These are phyloP conservation scores for Friedmanniomyces endolithicus DNA, from an alignment of 495 filamentous ascomycete genomes.

Conservation along the genomic window DNA sequence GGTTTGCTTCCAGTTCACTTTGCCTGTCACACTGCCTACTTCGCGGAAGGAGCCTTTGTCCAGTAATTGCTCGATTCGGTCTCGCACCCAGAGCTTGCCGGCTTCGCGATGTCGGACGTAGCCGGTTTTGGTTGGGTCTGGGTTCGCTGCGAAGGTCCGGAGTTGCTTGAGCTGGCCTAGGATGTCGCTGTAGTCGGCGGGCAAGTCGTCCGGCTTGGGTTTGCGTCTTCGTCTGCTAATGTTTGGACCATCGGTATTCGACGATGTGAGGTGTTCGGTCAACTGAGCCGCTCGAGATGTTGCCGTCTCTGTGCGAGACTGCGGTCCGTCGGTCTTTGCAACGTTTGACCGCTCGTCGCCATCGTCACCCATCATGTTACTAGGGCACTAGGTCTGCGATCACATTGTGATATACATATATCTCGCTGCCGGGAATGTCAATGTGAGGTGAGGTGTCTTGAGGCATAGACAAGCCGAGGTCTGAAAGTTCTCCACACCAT, in stretches of 20 bases:
- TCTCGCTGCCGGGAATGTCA: too few species aligned
- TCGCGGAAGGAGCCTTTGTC: conserved; percentile 43
- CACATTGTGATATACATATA: too few species aligned
- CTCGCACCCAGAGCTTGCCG: conserved; percentile 54
- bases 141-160: conserved; percentile 39
- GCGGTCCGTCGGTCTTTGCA: neutral
- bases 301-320: neutral
- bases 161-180: conserved; percentile 41
- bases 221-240: conserved; percentile 15
- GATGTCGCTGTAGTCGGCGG: conserved; percentile 50
- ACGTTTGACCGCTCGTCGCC: neutral
- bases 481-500: too few species aligned
- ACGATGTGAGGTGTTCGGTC: conserved; percentile 9
- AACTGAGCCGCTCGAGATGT: conserved; percentile 17
- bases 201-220: conserved; percentile 29
- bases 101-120: conserved; percentile 49
- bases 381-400: neutral
- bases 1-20: conserved; percentile 44
- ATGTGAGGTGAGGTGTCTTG: too few species aligned
- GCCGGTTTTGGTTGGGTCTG: conserved; percentile 40
- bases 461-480: too few species aligned
- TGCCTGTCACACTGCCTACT: conserved; percentile 47
- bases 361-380: neutral
- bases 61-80: conserved; percentile 44
- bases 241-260: neutral